phyloP scores from a whole-genome alignment of 2,329 filamentous ascomycete species.

The Penicillium fuscoglaucum region DNA sequence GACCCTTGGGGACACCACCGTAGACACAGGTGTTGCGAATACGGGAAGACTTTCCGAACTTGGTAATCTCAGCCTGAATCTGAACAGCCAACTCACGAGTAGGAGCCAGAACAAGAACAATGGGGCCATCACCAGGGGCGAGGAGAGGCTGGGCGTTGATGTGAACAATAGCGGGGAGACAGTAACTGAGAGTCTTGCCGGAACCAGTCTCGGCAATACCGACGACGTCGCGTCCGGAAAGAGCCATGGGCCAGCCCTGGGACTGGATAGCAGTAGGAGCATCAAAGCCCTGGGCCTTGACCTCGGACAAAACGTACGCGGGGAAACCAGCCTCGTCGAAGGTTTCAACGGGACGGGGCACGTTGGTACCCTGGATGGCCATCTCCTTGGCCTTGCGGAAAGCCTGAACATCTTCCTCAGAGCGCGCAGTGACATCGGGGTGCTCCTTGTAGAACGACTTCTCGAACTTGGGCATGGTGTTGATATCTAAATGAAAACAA shows the following conservation, averaged over 20 bases:
- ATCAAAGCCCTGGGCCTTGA: conserved; percentile 95
- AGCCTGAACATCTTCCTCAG: conserved; percentile 75
- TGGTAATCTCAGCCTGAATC: conserved; percentile 97
- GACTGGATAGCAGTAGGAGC: conserved; percentile 95
- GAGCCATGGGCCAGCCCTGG: conserved; percentile 98
- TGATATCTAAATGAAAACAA: conserved; percentile 60
- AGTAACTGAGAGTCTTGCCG: conserved; percentile 98
- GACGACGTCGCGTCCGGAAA: conserved; percentile 95
- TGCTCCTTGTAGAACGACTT: conserved; percentile 99
- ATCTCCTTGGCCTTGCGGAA: conserved; percentile 88
- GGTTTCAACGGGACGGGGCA: conserved; percentile 91
- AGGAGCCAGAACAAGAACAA: conserved; percentile 91
- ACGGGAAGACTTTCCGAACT: conserved; percentile 95
- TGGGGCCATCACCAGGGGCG: conserved; percentile 90
- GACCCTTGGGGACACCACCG: conserved; percentile 96
- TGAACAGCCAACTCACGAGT: conserved; percentile 98
- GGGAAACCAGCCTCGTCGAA: conserved; percentile 99
- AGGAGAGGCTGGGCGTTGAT: conserved; percentile 98
- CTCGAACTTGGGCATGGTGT: conserved; percentile 87
- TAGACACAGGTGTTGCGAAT: conserved; percentile 99
- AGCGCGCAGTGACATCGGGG: conserved; percentile 71
- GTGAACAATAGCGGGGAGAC: conserved; percentile 95
- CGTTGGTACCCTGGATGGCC: conserved; percentile 72
- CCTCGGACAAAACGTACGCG: conserved; percentile 94
- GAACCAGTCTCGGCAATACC: conserved; percentile 99